Evolutionary conservation across 768 basidiomycete genomes (phyloP).

Genomic region (Mycena sanguinolenta): DNA sequence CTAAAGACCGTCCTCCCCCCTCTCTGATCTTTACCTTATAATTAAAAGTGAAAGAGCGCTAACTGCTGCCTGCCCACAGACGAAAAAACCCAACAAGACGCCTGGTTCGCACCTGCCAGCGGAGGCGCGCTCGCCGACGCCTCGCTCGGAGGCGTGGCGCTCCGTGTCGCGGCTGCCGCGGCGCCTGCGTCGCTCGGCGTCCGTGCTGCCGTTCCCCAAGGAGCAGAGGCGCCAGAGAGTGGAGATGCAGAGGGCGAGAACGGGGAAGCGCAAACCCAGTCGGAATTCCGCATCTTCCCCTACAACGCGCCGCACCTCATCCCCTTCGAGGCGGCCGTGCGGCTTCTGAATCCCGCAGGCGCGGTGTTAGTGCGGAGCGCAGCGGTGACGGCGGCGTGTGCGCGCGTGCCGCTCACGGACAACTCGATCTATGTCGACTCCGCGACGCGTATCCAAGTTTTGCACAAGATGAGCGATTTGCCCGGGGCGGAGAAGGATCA

Average conservation of each 20-base stretch:
- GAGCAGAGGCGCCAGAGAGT: no score
- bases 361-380: conserved; percentile 84
- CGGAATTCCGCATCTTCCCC: conserved; percentile 85
- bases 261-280: conserved; percentile 36
- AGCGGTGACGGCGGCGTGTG: conserved; percentile 81
- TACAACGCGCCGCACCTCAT: conserved; percentile 82
- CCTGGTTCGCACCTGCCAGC: conserved; percentile 84
- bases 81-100: conserved; percentile 70
- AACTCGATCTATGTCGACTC: conserved; percentile 77
- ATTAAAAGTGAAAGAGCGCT: no score
- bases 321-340: conserved; percentile 85
- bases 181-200: conserved; percentile 35
- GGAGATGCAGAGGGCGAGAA: not conserved
- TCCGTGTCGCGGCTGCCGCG: conserved; percentile 42
- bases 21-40: no score
- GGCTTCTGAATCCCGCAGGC: conserved; percentile 84
- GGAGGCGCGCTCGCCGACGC: conserved; percentile 75
- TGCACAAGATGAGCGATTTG: conserved; percentile 75
- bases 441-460: conserved; percentile 88
- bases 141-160: conserved; percentile 69
- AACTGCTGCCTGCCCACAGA: no score
- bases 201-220: not conserved
- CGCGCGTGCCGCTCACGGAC: no score
- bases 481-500: conserved; percentile 90
- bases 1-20: no score